Evolutionary conservation across 371 early-diverging fungal species (phyloP), one percentile per base, ranked within the genome.

Genomic region (Mucor mucedo): DNA sequence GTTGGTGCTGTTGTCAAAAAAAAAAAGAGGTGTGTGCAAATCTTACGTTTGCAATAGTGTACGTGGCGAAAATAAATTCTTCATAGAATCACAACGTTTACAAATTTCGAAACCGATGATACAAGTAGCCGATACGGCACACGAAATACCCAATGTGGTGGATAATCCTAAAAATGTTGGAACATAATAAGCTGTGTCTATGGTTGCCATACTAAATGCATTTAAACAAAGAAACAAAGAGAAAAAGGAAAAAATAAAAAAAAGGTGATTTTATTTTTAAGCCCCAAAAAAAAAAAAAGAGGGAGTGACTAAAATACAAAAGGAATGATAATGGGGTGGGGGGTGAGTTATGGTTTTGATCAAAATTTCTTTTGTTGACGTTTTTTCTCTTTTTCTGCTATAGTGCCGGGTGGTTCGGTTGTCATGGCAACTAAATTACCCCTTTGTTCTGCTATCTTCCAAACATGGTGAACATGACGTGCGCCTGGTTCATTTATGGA

Each of bases 41-140:
- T 21, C 55, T 71, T 72, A 83, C 88, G 68, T 69, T 38, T 58
- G 39, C 6, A 88, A 68, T 52, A 76, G 79, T 21, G 85, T 75
- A 2, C 87, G 72, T 16, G 88, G 87, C 33, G 84, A 75, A 65
- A 83, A 88, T 58, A 88, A 52, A 68, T 70, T 64, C 60, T 74
- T 80, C 85, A 86, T 67, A 10, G 74, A 78, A 9, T 71, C 65
- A 21, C 75, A 66, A 21, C 75, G 67, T 41, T 87, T 80, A 49
- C 80, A 68, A 4, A 75, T 44, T 58, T 86, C 86, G 65, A 87
- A 88, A n/a, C 65, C 67, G 28, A 81, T 52, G 62, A 88, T 66
- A 50, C 82, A 78, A 2, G 60, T 39, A 16, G 69, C 62, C 0
- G 84, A 83, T 21, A 85, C 61, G n/a, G 75, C 63, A 35, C 79